A percentile compares a stretch with the other conserved stretches of the same genome.
These are phyloP conservation scores for Gnetum montanum DNA, from an alignment of 75 land plant species.

Conservation along the genomic window DNA sequence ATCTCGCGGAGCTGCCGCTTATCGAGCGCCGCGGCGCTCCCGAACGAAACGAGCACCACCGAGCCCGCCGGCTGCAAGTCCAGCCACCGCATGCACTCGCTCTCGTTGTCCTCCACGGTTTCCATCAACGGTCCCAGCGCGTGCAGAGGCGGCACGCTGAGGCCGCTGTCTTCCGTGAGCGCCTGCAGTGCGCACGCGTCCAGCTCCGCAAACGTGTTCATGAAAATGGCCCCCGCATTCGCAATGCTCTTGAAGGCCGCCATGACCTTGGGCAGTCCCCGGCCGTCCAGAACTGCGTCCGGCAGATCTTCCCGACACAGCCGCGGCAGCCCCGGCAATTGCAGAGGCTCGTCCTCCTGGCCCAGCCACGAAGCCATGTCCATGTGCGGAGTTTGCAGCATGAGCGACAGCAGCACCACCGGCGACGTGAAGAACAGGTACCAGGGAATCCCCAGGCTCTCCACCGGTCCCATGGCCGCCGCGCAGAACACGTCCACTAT, in stretches of 20 bases:
- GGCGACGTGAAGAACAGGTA: no score
- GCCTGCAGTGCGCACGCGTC: background rate
- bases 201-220: background rate
- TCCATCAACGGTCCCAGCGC: background rate
- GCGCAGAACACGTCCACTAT: no score
- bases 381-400: no score
- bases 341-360: no score
- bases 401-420: no score
- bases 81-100: conserved; percentile 21
- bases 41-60: conserved; percentile 29
- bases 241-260: background rate
- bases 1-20: conserved; percentile 17
- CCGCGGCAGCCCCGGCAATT: no score
- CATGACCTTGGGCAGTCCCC: no score
- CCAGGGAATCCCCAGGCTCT: no score
- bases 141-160: background rate
- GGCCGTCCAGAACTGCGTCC: no score
- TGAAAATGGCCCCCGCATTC: background rate
- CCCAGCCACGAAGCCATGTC: no score
- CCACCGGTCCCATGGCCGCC: no score
- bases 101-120: conserved; percentile 1
- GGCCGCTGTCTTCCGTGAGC: background rate
- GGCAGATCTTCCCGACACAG: no score
- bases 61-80: conserved; percentile 11
- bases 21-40: conserved; percentile 16